phyloP scores from a whole-genome alignment of 2,329 filamentous ascomycete genomes.

The Polychaeton citri region DNA sequence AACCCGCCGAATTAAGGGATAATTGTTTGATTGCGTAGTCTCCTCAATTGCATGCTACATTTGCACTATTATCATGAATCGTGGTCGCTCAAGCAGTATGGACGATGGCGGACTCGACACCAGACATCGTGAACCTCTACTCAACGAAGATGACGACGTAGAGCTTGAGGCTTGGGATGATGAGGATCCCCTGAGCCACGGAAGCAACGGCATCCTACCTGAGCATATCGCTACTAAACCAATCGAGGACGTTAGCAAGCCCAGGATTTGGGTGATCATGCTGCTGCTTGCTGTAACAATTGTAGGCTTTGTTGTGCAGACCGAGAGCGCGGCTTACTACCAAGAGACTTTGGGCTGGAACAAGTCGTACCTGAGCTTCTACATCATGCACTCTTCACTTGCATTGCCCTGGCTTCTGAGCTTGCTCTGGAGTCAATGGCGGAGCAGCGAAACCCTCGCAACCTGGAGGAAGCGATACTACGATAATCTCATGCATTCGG shows the following conservation, averaged over 20 bases:
- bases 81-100: not conserved
- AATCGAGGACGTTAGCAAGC: not conserved
- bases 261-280: not conserved
- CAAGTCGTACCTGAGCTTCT: constrained; percentile 20
- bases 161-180: not conserved
- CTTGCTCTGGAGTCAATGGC: constrained; percentile 6
- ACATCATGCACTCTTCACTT: constrained; percentile 19
- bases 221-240: not conserved
- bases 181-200: not conserved
- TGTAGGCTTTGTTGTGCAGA: constrained; percentile 18
- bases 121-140: not conserved
- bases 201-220: not conserved
- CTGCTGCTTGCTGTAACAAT: constrained; percentile 4
- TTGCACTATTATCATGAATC: constrained; percentile 2
- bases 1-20: too few species aligned
- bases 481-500: constrained; percentile 15
- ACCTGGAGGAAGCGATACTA: constrained; percentile 9
- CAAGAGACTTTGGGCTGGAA: constrained; percentile 19
- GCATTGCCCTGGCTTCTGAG: constrained; percentile 18
- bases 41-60: not conserved
- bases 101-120: not conserved
- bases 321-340: constrained; percentile 20
- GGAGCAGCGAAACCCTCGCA: constrained; percentile 4
- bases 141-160: not conserved
- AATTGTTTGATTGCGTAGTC: too few species aligned